Conservation (phyloP, 2,329 filamentous ascomycete species). For the Phyllosticta capitalensis region DNA sequence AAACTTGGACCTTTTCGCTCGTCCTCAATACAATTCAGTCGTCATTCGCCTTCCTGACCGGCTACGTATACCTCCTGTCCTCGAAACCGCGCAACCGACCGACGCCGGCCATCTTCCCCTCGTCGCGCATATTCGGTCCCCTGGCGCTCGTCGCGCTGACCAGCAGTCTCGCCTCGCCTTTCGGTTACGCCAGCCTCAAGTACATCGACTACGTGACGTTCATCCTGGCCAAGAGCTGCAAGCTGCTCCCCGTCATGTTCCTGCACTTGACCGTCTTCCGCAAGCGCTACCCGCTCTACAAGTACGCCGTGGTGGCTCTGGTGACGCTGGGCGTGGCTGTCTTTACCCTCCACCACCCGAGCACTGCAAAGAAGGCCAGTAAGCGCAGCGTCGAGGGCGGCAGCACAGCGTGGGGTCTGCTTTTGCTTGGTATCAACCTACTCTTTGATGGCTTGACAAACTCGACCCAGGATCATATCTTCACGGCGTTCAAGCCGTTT, state of each 20-base stretch:
- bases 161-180: constrained; percentile 82
- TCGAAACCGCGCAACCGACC: constrained; percentile 44
- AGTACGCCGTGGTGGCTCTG: constrained; percentile 85
- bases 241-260: constrained; percentile 97
- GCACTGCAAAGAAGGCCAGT: constrained; percentile 27
- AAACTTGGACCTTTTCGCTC: constrained; percentile 86
- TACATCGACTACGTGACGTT: constrained; percentile 98
- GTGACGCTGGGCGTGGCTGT: constrained; percentile 90
- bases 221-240: constrained; percentile 95
- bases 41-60: constrained; percentile 72
- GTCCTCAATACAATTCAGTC: constrained; percentile 97
- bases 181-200: constrained; percentile 83
- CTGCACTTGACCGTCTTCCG: constrained; percentile 88
- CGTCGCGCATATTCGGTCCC: constrained; percentile 61
- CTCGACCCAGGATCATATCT: constrained; percentile 92
- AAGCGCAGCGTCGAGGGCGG: constrained; percentile 41
- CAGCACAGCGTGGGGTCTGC: constrained; percentile 66
- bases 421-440: constrained; percentile 79
- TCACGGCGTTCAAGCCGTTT: constrained; percentile 65
- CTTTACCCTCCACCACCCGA: constrained; percentile 76
- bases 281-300: constrained; percentile 84
- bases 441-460: constrained; percentile 95
- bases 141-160: constrained; percentile 80
- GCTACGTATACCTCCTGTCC: constrained; percentile 66
- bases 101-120: constrained; percentile 63